Conservation (phyloP, 768 basidiomycete genomes). For the Pleurotus tuber-regium region DNA sequence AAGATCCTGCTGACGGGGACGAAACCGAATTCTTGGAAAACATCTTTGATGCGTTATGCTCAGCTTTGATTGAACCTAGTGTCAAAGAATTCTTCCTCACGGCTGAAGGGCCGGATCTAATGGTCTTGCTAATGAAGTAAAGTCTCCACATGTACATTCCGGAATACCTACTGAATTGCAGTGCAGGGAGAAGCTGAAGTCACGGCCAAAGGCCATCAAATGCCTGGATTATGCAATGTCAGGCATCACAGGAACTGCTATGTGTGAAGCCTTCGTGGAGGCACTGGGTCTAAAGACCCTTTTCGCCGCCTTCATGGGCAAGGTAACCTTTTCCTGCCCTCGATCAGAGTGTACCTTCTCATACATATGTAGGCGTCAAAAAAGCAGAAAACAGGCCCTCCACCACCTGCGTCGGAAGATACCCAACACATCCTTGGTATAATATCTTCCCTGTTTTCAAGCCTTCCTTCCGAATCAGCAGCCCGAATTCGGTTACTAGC, state of each 20-base stretch:
- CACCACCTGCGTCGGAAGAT: constrained; percentile 69
- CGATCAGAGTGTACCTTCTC: constrained; percentile 1
- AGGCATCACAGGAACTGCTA: constrained; percentile 59
- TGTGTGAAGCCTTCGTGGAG: constrained; percentile 87
- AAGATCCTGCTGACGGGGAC: constrained; percentile 83
- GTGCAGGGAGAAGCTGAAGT: constrained; percentile 77
- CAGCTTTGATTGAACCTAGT: constrained; percentile 72
- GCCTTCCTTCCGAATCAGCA: constrained; percentile 81
- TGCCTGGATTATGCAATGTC: constrained; percentile 90
- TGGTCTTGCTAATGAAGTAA: constrained; percentile 98
- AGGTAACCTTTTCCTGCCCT: constrained; percentile 47
- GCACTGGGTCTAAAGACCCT: constrained; percentile 84
- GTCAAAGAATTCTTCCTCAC: constrained; percentile 83
- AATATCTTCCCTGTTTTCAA: constrained; percentile 83
- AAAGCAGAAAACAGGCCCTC: constrained; percentile 54
- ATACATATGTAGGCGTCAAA: constrained; percentile 41
- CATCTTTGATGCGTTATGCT: constrained; percentile 87
- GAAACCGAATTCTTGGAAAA: constrained; percentile 99
- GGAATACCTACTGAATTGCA: not conserved
- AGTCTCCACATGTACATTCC: too few relatives aligned
- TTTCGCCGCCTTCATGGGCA: constrained; percentile 93
- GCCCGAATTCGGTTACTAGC: constrained; percentile 78
- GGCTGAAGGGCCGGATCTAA: constrained; percentile 92
- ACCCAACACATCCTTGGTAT: constrained; percentile 86
- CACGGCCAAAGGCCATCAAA: constrained; percentile 85